Percentiles rank a stretch among this genome's conserved stretches.
These are phyloP conservation scores for Penicillium sp. DNA, from an alignment of 2,329 filamentous ascomycete species.

Conservation along the genomic window DNA sequence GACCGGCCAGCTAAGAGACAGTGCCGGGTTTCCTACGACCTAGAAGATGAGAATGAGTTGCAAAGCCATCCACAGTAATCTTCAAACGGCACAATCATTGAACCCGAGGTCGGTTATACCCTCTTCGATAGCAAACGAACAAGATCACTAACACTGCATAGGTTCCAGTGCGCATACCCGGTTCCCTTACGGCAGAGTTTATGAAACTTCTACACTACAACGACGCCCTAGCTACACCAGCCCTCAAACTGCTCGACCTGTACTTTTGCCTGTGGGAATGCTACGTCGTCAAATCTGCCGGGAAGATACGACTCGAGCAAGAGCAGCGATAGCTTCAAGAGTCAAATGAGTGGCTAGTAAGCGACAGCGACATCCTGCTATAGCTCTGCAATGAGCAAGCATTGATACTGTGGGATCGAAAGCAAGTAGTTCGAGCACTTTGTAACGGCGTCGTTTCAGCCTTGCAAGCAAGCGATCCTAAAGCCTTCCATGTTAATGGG, in stretches of 20 bases:
- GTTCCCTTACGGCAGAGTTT: conserved; percentile 1
- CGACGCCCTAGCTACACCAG: not conserved
- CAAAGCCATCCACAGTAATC: not conserved
- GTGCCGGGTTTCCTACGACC: not conserved
- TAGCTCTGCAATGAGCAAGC: not conserved
- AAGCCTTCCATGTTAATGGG: not conserved
- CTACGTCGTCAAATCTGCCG: too few relatives aligned
- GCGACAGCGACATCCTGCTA: not conserved
- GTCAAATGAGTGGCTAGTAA: conserved; percentile 4
- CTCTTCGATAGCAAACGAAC: not conserved
- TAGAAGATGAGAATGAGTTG: not conserved
- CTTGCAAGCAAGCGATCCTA: too few relatives aligned
- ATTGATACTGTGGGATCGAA: not conserved
- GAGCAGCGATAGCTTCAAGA: not conserved
- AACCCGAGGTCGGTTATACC: not conserved
- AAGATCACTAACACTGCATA: not conserved
- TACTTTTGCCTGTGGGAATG: too few relatives aligned
- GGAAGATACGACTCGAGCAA: not conserved
- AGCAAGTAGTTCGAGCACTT: not conserved
- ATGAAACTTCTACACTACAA: not conserved
- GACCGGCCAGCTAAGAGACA: conserved; percentile 3
- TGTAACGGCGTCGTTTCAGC: not conserved
- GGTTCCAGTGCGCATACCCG: not conserved
- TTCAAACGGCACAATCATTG: not conserved
- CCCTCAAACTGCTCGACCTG: conserved; percentile 3